Evolutionary conservation across 208 protist genomes (phyloP).

Genomic region (Crithidia brevicula): DNA sequence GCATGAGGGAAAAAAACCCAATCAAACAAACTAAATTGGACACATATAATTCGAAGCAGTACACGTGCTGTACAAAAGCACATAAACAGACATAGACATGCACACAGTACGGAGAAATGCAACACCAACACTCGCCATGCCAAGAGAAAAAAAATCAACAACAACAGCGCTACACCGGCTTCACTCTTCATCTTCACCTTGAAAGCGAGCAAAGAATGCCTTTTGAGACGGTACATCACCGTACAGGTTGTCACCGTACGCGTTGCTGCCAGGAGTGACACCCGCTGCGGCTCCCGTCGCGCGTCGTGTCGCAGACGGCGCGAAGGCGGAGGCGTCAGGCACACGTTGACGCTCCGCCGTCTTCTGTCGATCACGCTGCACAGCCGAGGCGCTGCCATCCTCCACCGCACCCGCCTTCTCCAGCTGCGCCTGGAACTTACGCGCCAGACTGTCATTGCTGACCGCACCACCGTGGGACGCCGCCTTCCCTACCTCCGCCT

Average conservation of each 20-base stretch:
- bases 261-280: background rate
- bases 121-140: no score
- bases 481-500: no score
- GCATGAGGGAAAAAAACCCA: no score
- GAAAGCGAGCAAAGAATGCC: constrained; percentile 26
- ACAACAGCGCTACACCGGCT: background rate
- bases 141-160: background rate
- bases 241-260: constrained; percentile 13
- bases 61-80: no score
- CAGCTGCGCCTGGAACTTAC: constrained; percentile 14
- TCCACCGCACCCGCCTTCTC: background rate
- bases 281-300: background rate
- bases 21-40: no score
- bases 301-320: constrained; percentile 23
- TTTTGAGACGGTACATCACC: constrained; percentile 15
- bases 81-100: no score
- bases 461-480: no score
- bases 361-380: constrained; percentile 20
- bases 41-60: no score
- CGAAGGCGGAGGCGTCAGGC: constrained; percentile 22
- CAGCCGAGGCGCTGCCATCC: constrained; percentile 12
- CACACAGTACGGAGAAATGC: no score
- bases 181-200: constrained; percentile 6
- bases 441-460: constrained; percentile 14
- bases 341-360: constrained; percentile 15